phyloP scores from a whole-genome alignment of 495 filamentous ascomycete genomes.

The Neurospora sp. region DNA sequence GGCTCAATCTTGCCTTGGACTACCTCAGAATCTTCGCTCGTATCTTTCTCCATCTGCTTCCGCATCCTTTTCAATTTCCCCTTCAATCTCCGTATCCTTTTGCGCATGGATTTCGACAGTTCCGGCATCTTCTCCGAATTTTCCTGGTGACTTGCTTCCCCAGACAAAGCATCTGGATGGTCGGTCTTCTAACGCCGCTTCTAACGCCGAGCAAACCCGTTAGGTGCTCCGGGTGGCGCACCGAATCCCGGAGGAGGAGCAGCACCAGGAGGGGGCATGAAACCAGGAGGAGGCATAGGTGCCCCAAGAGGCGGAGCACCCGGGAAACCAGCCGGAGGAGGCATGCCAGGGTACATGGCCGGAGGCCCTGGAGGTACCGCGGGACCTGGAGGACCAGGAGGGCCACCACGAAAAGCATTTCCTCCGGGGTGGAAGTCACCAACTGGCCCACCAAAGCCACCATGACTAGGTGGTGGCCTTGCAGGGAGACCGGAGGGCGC shows the following conservation, averaged over 20 bases:
- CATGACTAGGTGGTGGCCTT: slow-evolving; percentile 68
- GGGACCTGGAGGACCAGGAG: slow-evolving; percentile 5
- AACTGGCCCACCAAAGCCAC: slow-evolving; percentile 66
- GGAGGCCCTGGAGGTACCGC: slow-evolving; percentile 4
- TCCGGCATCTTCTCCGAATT: background rate
- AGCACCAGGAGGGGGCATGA: slow-evolving; percentile 17
- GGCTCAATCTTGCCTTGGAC: background rate
- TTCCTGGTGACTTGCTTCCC: background rate
- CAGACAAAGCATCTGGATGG: background rate
- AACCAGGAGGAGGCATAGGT: slow-evolving; percentile 19
- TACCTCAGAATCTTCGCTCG: background rate
- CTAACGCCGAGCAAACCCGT: slow-evolving; percentile 9
- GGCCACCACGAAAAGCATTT: slow-evolving; percentile 12
- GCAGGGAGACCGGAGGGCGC: slow-evolving; percentile 72
- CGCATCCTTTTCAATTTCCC: background rate
- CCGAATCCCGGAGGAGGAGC: slow-evolving; percentile 14
- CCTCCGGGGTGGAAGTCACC: slow-evolving; percentile 43
- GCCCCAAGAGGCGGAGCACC: slow-evolving; percentile 19
- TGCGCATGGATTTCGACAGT: background rate
- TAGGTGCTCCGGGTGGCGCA: slow-evolving; percentile 8
- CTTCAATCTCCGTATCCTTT: background rate
- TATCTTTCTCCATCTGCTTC: background rate
- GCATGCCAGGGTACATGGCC: slow-evolving; percentile 17
- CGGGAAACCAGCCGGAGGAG: slow-evolving; percentile 22
- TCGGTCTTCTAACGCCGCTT: background rate